Percentiles rank a stretch among this genome's conserved stretches.
Evolutionary conservation across 805 yeast genomes (phyloP).

Genomic region (Saturnispora sekii): DNA sequence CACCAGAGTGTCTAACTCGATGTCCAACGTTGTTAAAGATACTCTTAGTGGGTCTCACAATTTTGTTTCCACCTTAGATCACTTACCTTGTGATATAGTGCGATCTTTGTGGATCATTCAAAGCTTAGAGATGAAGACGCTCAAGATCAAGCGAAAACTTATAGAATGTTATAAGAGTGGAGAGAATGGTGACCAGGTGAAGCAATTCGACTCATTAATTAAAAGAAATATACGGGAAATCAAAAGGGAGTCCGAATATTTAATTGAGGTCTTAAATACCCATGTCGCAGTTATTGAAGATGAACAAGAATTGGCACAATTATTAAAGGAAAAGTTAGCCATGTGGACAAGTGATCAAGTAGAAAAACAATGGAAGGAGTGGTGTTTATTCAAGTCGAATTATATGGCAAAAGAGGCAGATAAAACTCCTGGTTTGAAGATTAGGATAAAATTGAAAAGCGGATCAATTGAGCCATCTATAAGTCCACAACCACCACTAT

Average conservation of each 20-base stretch:
- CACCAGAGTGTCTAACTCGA: not conserved
- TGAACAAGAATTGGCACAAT: constrained; percentile 13
- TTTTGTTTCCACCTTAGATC: constrained; percentile 30
- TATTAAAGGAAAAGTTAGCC: constrained; percentile 6
- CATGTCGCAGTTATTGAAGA: constrained; percentile 20
- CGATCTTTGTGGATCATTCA: constrained; percentile 30
- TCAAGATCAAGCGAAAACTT: constrained; percentile 8
- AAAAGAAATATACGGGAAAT: constrained; percentile 20
- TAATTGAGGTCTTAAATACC: constrained; percentile 13
- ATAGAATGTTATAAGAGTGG: no score
- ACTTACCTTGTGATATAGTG: constrained; percentile 31
- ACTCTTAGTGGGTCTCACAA: constrained; percentile 27
- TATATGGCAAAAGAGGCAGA: not conserved
- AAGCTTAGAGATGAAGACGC: constrained; percentile 21
- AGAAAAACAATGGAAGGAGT: constrained; percentile 15
- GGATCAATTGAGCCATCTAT: not conserved
- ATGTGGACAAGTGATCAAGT: constrained; percentile 15
- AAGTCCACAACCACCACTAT: not conserved
- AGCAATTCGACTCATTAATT: constrained; percentile 8
- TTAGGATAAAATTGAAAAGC: not conserved
- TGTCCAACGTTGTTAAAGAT: constrained; percentile 10
- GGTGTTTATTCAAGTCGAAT: constrained; percentile 20
- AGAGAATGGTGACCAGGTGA: not conserved
- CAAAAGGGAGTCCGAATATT: constrained; percentile 19
- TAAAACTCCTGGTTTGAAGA: not conserved